Evolutionary conservation across 2,329 filamentous ascomycete genomes (phyloP), one percentile per base, ranked within the genome.

Genomic region (Cordyceps fumosorosea): DNA sequence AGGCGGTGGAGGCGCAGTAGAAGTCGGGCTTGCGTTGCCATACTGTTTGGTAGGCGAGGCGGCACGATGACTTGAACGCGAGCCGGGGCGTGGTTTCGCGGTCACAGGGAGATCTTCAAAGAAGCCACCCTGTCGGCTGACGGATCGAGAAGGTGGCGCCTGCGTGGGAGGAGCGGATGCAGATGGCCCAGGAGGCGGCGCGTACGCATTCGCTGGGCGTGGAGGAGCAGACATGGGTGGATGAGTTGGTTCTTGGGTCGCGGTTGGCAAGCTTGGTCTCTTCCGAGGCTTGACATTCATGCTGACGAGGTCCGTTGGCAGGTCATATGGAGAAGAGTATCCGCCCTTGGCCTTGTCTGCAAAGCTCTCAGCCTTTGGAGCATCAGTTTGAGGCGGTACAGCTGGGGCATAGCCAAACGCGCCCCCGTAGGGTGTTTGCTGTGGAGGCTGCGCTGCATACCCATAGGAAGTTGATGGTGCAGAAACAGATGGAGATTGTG

Each of bases 311-410:
- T 97, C 93, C 75, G 95, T 90, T 4, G 95, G 95, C 22, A 99
- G 80, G 76, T 99, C 96, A 69, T 97, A 99, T 0, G 95, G 95
- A 22, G 93, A 98, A 55, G 89, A 84, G 72, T 99, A 99, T 8
- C 93, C 93, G 62, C 90, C 90, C 75, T 96, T 98, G 3, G 91
- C 80, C 74, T 96, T 96, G 73, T 93, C 89, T 6, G 84, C 91
- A 74, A 96, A 99, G 74, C 93, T 98, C 72, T 96, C 86, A 1
- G 85, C 80, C 74, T 86, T 86, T 34, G 75, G 74, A 63, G 82
- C 68, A 65, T 82, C 77, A n/a, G 80, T 80, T 14, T 72, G 74
- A 0, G 70, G 67, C 45, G 74, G 72, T 20, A 57, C 51, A 12
- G 52, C 58, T 11, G 65, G 61, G 8, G 62, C 55, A 50, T 68